Conservation (phyloP, 2,329 filamentous ascomycete genomes). For the Botrytis hyacinthi region DNA sequence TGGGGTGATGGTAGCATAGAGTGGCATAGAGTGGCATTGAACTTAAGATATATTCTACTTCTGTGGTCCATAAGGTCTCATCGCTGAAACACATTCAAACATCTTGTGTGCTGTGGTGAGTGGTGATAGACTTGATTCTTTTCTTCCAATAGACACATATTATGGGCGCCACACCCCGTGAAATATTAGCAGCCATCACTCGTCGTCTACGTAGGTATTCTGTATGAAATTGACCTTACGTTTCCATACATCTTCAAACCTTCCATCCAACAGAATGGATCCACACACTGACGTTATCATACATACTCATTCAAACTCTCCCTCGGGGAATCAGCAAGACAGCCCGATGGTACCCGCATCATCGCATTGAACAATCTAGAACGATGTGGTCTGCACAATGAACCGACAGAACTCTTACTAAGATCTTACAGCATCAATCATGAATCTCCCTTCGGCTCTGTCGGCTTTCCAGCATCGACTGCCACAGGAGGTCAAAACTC, state of each 20-base stretch:
- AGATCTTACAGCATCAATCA: neutral
- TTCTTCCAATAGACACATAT: neutral
- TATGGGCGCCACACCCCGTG: neutral
- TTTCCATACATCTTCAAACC: neutral
- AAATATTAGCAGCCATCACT: neutral
- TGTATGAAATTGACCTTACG: neutral
- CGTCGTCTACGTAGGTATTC: neutral
- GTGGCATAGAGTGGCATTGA: neutral
- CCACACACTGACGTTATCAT: conserved; percentile 13
- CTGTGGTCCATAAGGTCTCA: neutral
- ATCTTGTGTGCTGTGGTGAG: neutral
- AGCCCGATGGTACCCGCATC: neutral
- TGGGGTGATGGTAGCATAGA: neutral
- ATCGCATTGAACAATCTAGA: neutral
- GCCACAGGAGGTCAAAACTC: neutral
- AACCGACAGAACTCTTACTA: neutral
- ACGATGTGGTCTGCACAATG: neutral
- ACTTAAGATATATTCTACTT: neutral
- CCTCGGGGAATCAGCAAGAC: neutral
- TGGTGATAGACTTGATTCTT: neutral
- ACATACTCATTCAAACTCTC: neutral
- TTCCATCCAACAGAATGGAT: neutral
- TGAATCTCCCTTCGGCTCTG: neutral
- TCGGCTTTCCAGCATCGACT: neutral
- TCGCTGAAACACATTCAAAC: neutral